These are phyloP conservation scores for Pleomassaria siparia DNA, from an alignment of 2,329 filamentous ascomycete genomes.

Conservation along the genomic window DNA sequence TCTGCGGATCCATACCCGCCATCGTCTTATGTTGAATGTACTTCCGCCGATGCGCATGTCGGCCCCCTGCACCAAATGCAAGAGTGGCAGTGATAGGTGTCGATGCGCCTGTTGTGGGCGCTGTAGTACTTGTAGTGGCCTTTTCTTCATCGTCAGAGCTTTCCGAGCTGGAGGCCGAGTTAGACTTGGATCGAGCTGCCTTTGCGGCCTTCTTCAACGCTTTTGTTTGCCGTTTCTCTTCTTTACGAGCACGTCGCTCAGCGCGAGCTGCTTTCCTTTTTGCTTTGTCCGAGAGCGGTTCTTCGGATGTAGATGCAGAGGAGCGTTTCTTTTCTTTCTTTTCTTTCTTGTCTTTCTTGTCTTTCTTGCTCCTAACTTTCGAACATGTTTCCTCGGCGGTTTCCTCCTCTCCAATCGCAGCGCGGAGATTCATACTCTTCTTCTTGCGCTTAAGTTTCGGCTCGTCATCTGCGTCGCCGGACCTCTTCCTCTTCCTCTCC, in stretches of 20 bases:
- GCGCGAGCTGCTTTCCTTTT: slow-evolving; percentile 46
- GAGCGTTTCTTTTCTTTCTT: slow-evolving; percentile 18
- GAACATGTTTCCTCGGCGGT: slow-evolving; percentile 3
- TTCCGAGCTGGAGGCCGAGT: slow-evolving; percentile 18
- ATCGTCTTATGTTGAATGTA: slow-evolving; percentile 88
- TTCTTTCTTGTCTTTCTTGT: slow-evolving; percentile 32
- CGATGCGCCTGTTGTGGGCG: slow-evolving; percentile 46
- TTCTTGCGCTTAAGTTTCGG: slow-evolving; percentile 41
- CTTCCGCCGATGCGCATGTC: slow-evolving; percentile 74
- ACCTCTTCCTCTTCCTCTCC: slow-evolving; percentile 37
- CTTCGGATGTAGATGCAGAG: slow-evolving; percentile 17
- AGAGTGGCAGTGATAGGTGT: slow-evolving; percentile 48
- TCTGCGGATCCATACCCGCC: slow-evolving; percentile 77
- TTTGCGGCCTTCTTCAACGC: slow-evolving; percentile 49
- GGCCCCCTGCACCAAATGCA: slow-evolving; percentile 51
- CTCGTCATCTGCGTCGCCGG: slow-evolving; percentile 27
- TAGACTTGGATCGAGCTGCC: slow-evolving; percentile 28
- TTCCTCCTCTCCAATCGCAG: slow-evolving; percentile 28
- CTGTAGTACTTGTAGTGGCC: slow-evolving; percentile 28
- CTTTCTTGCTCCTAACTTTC: slow-evolving; percentile 21
- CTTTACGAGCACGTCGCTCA: slow-evolving; percentile 49
- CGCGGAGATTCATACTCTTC: slow-evolving; percentile 38
- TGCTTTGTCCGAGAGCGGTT: slow-evolving; percentile 48
- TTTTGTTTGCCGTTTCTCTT: slow-evolving; percentile 52
- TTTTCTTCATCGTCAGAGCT: slow-evolving; percentile 36